Percentiles rank a stretch among this genome's conserved stretches.
These are phyloP conservation scores for Pseudogymnoascus sp. DNA, from an alignment of 2,329 filamentous ascomycete genomes.

Conservation along the genomic window DNA sequence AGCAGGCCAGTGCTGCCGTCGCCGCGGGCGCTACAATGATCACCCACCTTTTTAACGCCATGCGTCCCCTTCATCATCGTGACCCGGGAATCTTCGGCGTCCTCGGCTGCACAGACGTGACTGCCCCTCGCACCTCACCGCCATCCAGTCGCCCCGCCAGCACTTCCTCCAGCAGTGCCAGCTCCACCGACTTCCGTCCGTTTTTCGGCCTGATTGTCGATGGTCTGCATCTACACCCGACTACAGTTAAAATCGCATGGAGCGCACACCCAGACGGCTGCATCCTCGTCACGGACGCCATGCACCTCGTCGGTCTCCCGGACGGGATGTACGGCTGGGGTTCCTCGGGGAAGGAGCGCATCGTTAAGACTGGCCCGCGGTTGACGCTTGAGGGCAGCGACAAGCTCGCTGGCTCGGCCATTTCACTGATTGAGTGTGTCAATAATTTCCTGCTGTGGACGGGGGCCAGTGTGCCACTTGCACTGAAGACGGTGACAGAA, in stretches of 20 bases:
- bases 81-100: conserved; percentile 88
- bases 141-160: conserved; percentile 12
- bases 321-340: conserved; percentile 77
- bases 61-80: conserved; percentile 82
- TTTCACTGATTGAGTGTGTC: conserved; percentile 72
- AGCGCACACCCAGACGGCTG: conserved; percentile 77
- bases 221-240: conserved; percentile 83
- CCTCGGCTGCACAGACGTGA: conserved; percentile 56
- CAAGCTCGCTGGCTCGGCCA: conserved; percentile 68
- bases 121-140: conserved; percentile 25
- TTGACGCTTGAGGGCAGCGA: conserved; percentile 71
- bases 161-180: background rate
- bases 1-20: conserved; percentile 66
- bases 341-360: conserved; percentile 57
- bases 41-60: conserved; percentile 90
- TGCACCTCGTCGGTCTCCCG: conserved; percentile 76
- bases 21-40: conserved; percentile 78
- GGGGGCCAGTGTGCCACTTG: conserved; percentile 58
- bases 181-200: conserved; percentile 40
- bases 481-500: conserved; percentile 63
- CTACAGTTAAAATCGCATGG: conserved; percentile 81
- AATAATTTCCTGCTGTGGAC: conserved; percentile 75
- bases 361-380: conserved; percentile 63
- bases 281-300: conserved; percentile 86
- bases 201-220: conserved; percentile 88